Conservation (phyloP, 1,284 basidiomycete species). For the Ustilago hordei region DNA sequence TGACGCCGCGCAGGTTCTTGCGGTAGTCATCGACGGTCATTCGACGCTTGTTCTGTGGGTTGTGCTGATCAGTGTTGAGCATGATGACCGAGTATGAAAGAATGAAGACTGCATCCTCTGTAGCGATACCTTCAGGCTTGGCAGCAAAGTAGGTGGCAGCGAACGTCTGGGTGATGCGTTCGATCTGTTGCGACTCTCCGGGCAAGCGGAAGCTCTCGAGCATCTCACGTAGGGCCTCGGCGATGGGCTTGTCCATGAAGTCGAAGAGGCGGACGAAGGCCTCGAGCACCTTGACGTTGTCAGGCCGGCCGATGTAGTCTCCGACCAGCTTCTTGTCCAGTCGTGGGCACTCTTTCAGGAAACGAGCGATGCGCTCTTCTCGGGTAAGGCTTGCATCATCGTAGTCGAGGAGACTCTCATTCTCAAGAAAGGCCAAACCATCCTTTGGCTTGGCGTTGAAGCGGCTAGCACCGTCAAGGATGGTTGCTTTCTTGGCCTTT, state of each 20-base stretch:
- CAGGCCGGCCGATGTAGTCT: slow-evolving; percentile 90
- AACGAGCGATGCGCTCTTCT: slow-evolving; percentile 75
- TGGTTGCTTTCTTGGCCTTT: slow-evolving; percentile 87
- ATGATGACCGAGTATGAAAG: slow-evolving; percentile 96
- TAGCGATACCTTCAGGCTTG: slow-evolving; percentile 88
- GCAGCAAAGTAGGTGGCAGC: slow-evolving; percentile 90
- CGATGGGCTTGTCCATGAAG: slow-evolving; percentile 89
- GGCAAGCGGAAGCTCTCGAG: slow-evolving; percentile 94
- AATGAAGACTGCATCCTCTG: slow-evolving; percentile 92
- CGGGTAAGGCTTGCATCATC: slow-evolving; percentile 67
- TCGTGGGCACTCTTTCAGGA: slow-evolving; percentile 85
- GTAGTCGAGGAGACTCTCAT: slow-evolving; percentile 75
- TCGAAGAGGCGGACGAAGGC: slow-evolving; percentile 91
- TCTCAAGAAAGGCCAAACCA: slow-evolving; percentile 80
- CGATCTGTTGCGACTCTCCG: slow-evolving; percentile 94
- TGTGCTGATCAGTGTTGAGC: slow-evolving; percentile 98
- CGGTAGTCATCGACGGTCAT: slow-evolving; percentile 97
- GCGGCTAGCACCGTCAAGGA: slow-evolving; percentile 83
- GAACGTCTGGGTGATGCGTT: slow-evolving; percentile 93
- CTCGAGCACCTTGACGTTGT: slow-evolving; percentile 85
- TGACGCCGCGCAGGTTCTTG: slow-evolving; percentile 91
- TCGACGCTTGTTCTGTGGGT: slow-evolving; percentile 96
- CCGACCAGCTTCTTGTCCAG: slow-evolving; percentile 94
- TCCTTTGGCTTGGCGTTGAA: slow-evolving; percentile 97
- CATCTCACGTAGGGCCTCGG: slow-evolving; percentile 93